Evolutionary conservation across 2,329 filamentous ascomycete species (phyloP), one percentile per base, ranked within the genome.

Genomic region (Clonostachys chloroleuca): DNA sequence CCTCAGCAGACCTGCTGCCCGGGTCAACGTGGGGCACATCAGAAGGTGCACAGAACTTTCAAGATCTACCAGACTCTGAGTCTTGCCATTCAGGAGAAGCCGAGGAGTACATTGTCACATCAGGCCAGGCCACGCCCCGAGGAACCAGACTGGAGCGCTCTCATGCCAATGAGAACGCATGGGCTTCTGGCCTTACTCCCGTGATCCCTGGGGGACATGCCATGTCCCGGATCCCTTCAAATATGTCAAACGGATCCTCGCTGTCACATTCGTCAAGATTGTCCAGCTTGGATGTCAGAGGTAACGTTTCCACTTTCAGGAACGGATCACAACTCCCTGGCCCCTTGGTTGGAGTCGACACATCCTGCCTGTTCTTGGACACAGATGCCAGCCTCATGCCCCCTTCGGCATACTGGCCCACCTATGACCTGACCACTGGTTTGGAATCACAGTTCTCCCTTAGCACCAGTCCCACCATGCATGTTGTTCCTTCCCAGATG

Each of bases 31-130:
- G 78, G 78, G 77, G 74, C 57, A 67, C 75, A 70, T 68, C 68
- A 70, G 78, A 82, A 75, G 77, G 76, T 60, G 59, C 75, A 77
- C 78, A 81, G 74, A 78, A 77, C 75, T 78, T 80, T 63, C 70
- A 69, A 63, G 72, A 75, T 54, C 75, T 72, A 62, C 66, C 72
- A 60, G 73, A 76, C 58, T 67, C 69, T 60, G 73, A 70, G 69
- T 74, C 73, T 53, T 65, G 66, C 55, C 68, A 71, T 55, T 65
- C 69, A 57, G 74, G 72, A 72, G 77, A 81, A 53, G 56, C 70
- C 57, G 78, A 80, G 68, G 77, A 80, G 48, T 77, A 70, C 64
- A 63, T 74, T 57, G 77, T 74, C 63, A 69, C 71, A 58, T 77
- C 77, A 64, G 75, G 74, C 61, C 75, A 79, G 53, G 73, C 72